Conservation (phyloP, 169 alveolate species). For the Cryptosporidium viatorum region DNA sequence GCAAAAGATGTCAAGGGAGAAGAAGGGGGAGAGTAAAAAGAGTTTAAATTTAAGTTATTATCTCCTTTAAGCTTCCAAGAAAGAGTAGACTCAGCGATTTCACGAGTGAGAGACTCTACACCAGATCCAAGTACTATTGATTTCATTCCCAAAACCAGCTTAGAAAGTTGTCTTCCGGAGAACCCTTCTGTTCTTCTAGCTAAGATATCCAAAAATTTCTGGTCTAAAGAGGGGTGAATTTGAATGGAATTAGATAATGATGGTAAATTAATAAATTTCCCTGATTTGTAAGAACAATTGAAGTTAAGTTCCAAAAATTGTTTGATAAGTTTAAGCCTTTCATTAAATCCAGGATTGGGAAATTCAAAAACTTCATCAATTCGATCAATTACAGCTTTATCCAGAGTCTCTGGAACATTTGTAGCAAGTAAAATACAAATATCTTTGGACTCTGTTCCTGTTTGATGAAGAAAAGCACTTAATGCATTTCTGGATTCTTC, state of each 20-base stretch:
- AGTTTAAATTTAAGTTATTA: background rate
- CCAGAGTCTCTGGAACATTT: conserved; percentile 94
- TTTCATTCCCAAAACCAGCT: conserved; percentile 84
- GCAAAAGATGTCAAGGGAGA: background rate
- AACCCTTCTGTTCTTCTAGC: conserved; percentile 92
- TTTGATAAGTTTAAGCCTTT: conserved; percentile 90
- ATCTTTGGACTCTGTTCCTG: conserved; percentile 95
- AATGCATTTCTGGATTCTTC: conserved; percentile 92
- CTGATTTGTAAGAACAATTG: conserved; percentile 59
- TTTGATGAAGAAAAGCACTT: conserved; percentile 94
- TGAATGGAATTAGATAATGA: conserved; percentile 14
- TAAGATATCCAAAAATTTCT: conserved; percentile 81
- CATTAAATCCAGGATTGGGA: conserved; percentile 91
- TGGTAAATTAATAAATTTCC: background rate
- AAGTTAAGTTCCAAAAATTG: conserved; percentile 92
- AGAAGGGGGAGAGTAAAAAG: background rate
- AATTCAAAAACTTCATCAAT: conserved; percentile 95
- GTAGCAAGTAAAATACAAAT: conserved; percentile 95
- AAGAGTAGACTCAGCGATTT: conserved; percentile 84
- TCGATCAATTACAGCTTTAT: conserved; percentile 93
- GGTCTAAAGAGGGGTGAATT: conserved; percentile 84
- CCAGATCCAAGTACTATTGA: conserved; percentile 87
- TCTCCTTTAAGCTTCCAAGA: conserved; percentile 79
- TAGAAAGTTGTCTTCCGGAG: conserved; percentile 95
- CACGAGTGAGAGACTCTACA: conserved; percentile 80